phyloP scores from a whole-genome alignment of 192 early-diverging fungal genomes.

The Backusella tuberculispora region DNA sequence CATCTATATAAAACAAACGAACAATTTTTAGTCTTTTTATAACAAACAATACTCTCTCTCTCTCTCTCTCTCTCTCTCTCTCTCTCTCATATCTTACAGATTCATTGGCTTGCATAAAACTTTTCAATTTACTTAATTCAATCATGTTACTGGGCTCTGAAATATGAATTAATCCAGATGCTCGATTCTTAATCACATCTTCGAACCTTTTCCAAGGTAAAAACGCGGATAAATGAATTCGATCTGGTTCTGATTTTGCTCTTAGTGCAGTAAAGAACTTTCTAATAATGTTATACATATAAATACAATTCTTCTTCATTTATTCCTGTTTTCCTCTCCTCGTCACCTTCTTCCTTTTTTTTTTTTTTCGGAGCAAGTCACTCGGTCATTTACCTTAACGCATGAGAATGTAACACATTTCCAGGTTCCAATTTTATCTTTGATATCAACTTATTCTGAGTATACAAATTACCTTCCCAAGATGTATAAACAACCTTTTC shows the following conservation, averaged over 20 bases:
- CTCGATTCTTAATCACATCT: not conserved
- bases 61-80: not conserved
- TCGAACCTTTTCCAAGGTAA: not conserved
- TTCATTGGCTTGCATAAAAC: slow-evolving; percentile 1
- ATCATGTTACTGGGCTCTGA: not conserved
- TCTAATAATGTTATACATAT: too few species aligned
- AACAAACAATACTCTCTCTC: not conserved
- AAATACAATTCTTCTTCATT: too few species aligned
- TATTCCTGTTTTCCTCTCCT: too few species aligned
- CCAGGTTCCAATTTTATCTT: not conserved
- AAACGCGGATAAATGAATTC: not conserved
- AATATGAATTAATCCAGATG: not conserved
- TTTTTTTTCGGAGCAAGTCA: too few species aligned
- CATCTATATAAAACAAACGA: too few species aligned
- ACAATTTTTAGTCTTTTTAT: not conserved
- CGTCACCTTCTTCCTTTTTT: too few species aligned
- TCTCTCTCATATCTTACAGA: not conserved
- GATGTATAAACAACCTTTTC: not conserved
- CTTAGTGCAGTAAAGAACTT: not conserved
- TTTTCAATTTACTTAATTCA: slow-evolving; percentile 4
- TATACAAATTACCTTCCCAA: not conserved
- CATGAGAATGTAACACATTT: not conserved
- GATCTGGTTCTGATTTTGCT: not conserved
- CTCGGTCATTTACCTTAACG: slow-evolving; percentile 6
- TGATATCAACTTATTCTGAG: not conserved